Conservation (phyloP, 139 green algal genomes). For the Axilococcus clingmanii region DNA sequence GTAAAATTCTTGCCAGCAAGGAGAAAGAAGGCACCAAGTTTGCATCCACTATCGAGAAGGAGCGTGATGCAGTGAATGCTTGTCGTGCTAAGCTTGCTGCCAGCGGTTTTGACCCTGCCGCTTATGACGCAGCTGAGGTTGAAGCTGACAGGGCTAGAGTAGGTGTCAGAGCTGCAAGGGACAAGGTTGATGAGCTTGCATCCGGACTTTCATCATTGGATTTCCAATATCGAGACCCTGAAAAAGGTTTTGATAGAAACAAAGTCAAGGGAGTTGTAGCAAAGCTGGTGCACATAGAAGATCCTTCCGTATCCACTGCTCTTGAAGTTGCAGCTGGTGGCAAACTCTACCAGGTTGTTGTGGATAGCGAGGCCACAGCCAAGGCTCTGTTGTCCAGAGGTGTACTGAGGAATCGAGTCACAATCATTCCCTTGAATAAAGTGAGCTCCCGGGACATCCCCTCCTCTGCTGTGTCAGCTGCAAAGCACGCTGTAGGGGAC, state of each 20-base stretch:
- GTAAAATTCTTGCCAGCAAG: slow-evolving; percentile 58
- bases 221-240: slow-evolving; percentile 71
- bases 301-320: slow-evolving; percentile 55
- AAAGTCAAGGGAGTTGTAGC: slow-evolving; percentile 79
- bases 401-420: slow-evolving; percentile 75
- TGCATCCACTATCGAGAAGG: slow-evolving; percentile 44
- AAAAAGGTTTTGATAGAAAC: slow-evolving; percentile 49
- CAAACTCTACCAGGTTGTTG: slow-evolving; percentile 88
- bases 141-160: slow-evolving; percentile 17
- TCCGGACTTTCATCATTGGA: slow-evolving; percentile 45
- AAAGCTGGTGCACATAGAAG: slow-evolving; percentile 65
- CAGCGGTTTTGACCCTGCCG: slow-evolving; percentile 32
- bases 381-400: slow-evolving; percentile 82
- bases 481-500: slow-evolving; percentile 10
- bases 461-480: not conserved
- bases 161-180: slow-evolving; percentile 28
- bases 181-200: slow-evolving; percentile 44
- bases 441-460: slow-evolving; percentile 25
- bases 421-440: slow-evolving; percentile 97
- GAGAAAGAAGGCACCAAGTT: slow-evolving; percentile 62
- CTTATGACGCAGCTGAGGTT: slow-evolving; percentile 30
- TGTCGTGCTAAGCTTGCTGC: slow-evolving; percentile 21
- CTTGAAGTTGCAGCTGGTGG: slow-evolving; percentile 92
- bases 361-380: slow-evolving; percentile 63
- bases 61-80: slow-evolving; percentile 32